These are phyloP conservation scores for Ceratobasidium papillatum DNA, from an alignment of 1,284 basidiomycete genomes.

Conservation along the genomic window DNA sequence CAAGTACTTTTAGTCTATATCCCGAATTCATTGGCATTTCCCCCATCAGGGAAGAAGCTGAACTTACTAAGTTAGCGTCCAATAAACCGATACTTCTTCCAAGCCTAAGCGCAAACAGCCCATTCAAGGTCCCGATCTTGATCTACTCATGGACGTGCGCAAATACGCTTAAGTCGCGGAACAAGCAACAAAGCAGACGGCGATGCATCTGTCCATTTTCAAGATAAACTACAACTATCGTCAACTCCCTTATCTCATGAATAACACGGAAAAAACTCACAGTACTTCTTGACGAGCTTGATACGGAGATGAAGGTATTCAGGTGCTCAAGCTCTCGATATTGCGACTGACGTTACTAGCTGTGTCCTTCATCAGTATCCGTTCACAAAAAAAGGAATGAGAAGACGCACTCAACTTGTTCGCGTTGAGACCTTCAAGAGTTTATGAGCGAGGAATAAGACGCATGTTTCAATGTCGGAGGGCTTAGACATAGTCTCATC, in stretches of 20 bases:
- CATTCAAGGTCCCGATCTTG: constrained; percentile 93
- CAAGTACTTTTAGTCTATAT: constrained; percentile 89
- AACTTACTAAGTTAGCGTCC: constrained; percentile 75
- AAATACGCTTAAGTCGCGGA: constrained; percentile 94
- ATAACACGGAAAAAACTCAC: constrained; percentile 54
- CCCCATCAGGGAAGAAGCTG: too few relatives aligned
- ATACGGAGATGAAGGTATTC: constrained; percentile 97
- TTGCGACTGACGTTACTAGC: constrained; percentile 99
- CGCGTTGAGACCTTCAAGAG: constrained; percentile 92
- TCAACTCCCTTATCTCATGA: constrained; percentile 37
- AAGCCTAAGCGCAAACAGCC: constrained; percentile 95
- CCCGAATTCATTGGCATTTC: constrained; percentile 47
- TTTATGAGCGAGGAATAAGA: constrained; percentile 95
- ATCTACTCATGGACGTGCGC: constrained; percentile 96
- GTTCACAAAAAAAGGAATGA: neutral
- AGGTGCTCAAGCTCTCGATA: constrained; percentile 99
- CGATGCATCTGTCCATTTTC: constrained; percentile 97
- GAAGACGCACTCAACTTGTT: constrained; percentile 88
- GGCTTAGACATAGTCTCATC: constrained; percentile 97
- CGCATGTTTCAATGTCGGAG: constrained; percentile 88
- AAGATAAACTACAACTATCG: constrained; percentile 70
- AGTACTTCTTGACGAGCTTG: constrained; percentile 95
- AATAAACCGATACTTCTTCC: constrained; percentile 98
- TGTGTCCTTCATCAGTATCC: constrained; percentile 49
- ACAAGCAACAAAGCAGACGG: constrained; percentile 97